Evolutionary conservation across 2,329 filamentous ascomycete species (phyloP), one percentile per base, ranked within the genome.

Genomic region (Fusarium sp.): DNA sequence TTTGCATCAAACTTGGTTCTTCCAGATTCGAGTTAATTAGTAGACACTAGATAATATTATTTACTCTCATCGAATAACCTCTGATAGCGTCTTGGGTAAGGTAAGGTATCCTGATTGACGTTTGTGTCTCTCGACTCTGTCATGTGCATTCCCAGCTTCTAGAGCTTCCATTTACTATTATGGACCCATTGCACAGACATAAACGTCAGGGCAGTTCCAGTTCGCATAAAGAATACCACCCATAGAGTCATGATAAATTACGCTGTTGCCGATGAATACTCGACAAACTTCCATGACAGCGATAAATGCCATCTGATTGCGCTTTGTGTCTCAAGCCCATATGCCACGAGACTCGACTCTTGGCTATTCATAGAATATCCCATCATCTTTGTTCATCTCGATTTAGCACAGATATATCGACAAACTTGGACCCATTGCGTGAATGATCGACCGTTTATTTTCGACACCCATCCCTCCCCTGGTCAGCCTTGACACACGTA

Each of bases 221-320:
- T 71, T 71, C 73, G 74, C 74, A 76, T 76, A 76, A 76, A 46
- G 64, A 68, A 62, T 61, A 67, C 63, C 42, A 68, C 59, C 45
- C 30, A 33, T 55, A 50, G 33, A 60, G 64, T 38, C 38, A 68
- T 50, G 30, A 32, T 27, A 46, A 68, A 69, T 60, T 45, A 67
- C 41, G 20, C 20, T 40, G 41, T 67, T 64, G 17, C 35, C 20
- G 35, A 38, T 58, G 49, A 58, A 62, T 12, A n/a, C 18, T 23
- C 15, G 26, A 15, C 35, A 23, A 70, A 33, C 23, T 46, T 18
- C 32, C 42, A 69, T 46, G 52, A 20, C 27, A 46, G 33, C 20
- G 17, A 52, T 20, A 52, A 67, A 42, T 18, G 38, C 26, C 27
- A 67, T 41, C 27, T 44, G 20, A 6, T 44, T 33, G 33, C 32